Evolutionary conservation across 2,329 filamentous ascomycete species (phyloP), one percentile per base, ranked within the genome.

Genomic region (Incumbomyces delicatus): DNA sequence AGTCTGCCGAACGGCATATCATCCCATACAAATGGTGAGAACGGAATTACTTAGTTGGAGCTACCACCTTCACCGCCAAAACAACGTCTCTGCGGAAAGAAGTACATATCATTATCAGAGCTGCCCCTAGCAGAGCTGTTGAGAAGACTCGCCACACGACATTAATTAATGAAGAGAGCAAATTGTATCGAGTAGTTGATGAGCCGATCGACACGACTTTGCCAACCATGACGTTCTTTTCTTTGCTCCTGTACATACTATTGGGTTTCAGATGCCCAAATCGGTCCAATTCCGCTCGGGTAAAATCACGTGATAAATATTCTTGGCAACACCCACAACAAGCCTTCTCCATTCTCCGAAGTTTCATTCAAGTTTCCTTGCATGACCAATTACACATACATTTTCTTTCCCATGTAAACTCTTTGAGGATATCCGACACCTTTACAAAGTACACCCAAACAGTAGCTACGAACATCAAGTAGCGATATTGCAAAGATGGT

Each of bases 381-480:
- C 22, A 20, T 18, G 16, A 38, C 35, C 35, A 38, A 38, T 38
- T 38, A 38, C 35, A 38, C 11, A 18, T 5, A 16, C 18, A 30
- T 32, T 33, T 44, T 44, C 31, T 33, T 43, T 22, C 41, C 32
- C 37, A 44, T 44, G 31, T 44, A 44, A 36, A 67, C 70, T 73
- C 70, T 73, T 73, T 68, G 70, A 73, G 70, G 70, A 73, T 67
- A 66, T 70, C 69, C 70, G 70, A 71, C 70, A 68, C 63, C 59
- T 53, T 53, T 47, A 48, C 50, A 54, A 50, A 50, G 35, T 32
- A 46, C 20, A 36, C 22, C 22, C 33, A 50, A 52, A 59, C 57
- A 60, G 53, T 58, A 52, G 22, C 22, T 27, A 27, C 22, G 22
- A 33, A 31, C 27, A 33, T 22, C 32, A n/a, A 27, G 31, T 41